Evolutionary conservation across 805 yeast genomes (phyloP), one percentile per base, ranked within the genome.

Genomic region (Hermanozyma aechmeae): DNA sequence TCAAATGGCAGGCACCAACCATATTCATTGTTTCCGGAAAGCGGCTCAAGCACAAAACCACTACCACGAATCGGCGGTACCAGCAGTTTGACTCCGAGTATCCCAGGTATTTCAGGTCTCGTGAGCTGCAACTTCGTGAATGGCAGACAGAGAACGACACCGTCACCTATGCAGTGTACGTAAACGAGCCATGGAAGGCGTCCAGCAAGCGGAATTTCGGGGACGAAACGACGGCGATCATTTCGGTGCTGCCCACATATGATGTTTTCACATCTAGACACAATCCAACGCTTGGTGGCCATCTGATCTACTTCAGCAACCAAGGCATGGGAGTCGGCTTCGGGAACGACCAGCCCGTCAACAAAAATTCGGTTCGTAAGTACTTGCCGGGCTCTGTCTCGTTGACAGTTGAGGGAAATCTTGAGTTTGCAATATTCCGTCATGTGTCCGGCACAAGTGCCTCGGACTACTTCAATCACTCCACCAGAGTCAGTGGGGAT

Each of bases 1-100:
- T 84, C 60, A 84, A 86, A 43, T 89, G 96, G 95, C 76, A 73
- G 41, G 92, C 95, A 0, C 95, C 96, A 0, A 73, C 95, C 0
- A 49, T 89, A 1, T 40, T 87, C 6, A 35, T 87, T 0, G 60
- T 89, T 0, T 68, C 73, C 3, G 97, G 96, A 0, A 68, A 64
- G 40, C 48, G 73, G 26, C 48, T 77, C 15, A 48, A 53, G 24
- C 29, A 45, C 21, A 53, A 54, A 32, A 55, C 65, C 0, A 44
- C 50, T 7, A 28, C 46, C 4, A 45, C 57, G 13, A 69, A 62
- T 31, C 66, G 58, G 29, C 51, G 81, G 18, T 76, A 71, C 41
- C 59, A 56, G 16, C 57, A 57, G 13, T 79, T 81, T 40, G 60
- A 65, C 12, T 49, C 65, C 3, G 68, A 65, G 13, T 78, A 54